Base-by-base conservation (phyloP, 2,329 filamentous ascomycete genomes). In the Exophiala mesophila region DNA sequence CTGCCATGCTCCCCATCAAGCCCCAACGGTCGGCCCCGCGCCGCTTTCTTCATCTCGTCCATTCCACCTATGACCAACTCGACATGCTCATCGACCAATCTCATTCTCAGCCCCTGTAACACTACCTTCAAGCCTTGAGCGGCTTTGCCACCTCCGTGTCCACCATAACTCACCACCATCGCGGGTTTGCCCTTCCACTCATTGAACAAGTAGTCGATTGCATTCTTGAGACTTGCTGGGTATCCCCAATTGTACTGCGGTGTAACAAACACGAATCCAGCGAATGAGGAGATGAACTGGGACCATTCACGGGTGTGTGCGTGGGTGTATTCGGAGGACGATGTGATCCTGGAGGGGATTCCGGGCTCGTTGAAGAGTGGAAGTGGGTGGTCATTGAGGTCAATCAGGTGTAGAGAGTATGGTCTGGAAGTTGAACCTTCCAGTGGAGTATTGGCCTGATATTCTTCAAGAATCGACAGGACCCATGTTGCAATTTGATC, bases 201-300 rank as follows among this genome's bases (percentile, higher is more conserved):
- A 52, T 79, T 62, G 52, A 67, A 71, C 1, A 82, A 65, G 54
- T 77, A 81, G 56, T 82, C 78, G 41, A 82, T 68, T 4, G 78
- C 77, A 55, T 80, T 82, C 64, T 82, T 82, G 36, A 76, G 60
- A 5, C 63, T 68, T 0, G 70, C 76, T 0, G 77, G 64, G 4
- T 78, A 60, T 17, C 73, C 69, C 56, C 63, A 72, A 62, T 82
- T 80, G 55, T 80, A 81, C 29, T 66, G 65, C 2, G 67, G 65
- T 2, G 61, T 61, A 4, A 69, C 54, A 41, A 71, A 69, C 39
- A 71, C 62, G 35, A 67, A 70, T 0, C 54, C 67, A 9, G 59
- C 55, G 44, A 62, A 59, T 6, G 53, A 46, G 0, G 47, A 41
- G 31, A 71, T 63, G 15, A 62, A 53, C 1, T 43, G 30, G 0